Conservation (phyloP, 108 stramenopile genomes). For the Stephanodiscus triporus region DNA sequence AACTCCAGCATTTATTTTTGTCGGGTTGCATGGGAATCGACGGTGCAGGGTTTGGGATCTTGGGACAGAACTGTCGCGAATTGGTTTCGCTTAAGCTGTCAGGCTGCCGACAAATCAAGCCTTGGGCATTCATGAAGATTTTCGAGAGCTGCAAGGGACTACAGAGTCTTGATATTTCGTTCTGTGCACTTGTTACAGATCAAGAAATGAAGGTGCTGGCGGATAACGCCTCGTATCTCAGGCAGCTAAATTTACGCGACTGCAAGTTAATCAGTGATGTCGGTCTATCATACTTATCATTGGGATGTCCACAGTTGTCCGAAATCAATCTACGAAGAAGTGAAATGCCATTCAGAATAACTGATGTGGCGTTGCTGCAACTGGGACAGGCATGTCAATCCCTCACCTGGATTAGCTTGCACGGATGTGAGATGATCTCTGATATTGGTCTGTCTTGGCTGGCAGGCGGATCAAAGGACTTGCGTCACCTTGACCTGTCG, state of each 20-base stretch:
- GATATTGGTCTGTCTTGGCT: conserved; percentile 61
- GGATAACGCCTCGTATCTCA: conserved; percentile 24
- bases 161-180: conserved; percentile 43
- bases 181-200: conserved; percentile 48
- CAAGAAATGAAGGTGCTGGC: conserved; percentile 48
- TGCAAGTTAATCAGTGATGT: conserved; percentile 53
- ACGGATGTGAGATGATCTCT: conserved; percentile 55
- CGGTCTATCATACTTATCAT: conserved; percentile 43
- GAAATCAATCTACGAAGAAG: conserved; percentile 43
- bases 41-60: conserved; percentile 44
- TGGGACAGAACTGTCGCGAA: conserved; percentile 43
- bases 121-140: conserved; percentile 57
- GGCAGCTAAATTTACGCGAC: conserved; percentile 45
- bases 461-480: conserved; percentile 45
- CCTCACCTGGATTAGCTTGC: conserved; percentile 38
- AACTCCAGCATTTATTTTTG: conserved; percentile 41
- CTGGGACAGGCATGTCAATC: conserved; percentile 44
- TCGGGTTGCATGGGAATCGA: conserved; percentile 51
- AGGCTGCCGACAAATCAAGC: conserved; percentile 51
- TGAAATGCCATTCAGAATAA: conserved; percentile 54
- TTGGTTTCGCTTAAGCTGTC: conserved; percentile 40
- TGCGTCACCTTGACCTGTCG: conserved; percentile 47
- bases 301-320: conserved; percentile 44
- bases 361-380: conserved; percentile 56
- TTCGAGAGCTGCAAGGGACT: conserved; percentile 54